Evolutionary conservation across 2,329 filamentous ascomycete genomes (phyloP).

Genomic region (Penicillium thymicola): DNA sequence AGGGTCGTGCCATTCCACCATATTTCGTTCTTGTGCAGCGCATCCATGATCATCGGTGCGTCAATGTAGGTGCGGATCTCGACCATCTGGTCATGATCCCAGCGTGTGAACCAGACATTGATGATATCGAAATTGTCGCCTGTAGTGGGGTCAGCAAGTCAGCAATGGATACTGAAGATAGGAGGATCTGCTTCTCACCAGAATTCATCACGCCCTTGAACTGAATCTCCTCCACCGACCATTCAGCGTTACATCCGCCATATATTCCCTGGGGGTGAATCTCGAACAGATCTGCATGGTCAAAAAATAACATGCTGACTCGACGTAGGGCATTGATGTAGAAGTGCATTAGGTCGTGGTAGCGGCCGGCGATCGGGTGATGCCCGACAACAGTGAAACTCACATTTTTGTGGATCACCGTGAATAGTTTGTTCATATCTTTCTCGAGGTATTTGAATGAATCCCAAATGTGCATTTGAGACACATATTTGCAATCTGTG

Average conservation of each 20-base stretch:
- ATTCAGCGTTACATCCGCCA: slow-evolving; percentile 32
- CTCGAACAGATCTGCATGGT: slow-evolving; percentile 31
- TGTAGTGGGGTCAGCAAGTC: slow-evolving; percentile 7
- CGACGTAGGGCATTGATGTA: slow-evolving; percentile 34
- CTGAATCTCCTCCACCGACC: slow-evolving; percentile 34
- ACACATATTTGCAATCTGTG: slow-evolving; percentile 30
- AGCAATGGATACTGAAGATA: background rate
- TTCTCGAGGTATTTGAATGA: slow-evolving; percentile 33
- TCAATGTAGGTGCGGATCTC: slow-evolving; percentile 36
- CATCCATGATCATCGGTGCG: slow-evolving; percentile 27
- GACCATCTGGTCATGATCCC: slow-evolving; percentile 32
- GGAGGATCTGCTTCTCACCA: slow-evolving; percentile 18
- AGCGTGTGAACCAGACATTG: slow-evolving; percentile 36
- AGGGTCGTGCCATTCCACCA: slow-evolving; percentile 33
- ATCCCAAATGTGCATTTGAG: slow-evolving; percentile 34
- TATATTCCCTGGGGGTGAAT: slow-evolving; percentile 32
- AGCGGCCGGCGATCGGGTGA: slow-evolving; percentile 33
- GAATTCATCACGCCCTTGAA: slow-evolving; percentile 34
- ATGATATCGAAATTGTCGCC: slow-evolving; percentile 31
- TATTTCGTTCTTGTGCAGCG: slow-evolving; percentile 32
- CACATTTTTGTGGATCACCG: slow-evolving; percentile 32
- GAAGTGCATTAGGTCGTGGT: slow-evolving; percentile 33
- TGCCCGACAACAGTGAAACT: slow-evolving; percentile 34
- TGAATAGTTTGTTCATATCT: slow-evolving; percentile 33
- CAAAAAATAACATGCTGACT: slow-evolving; percentile 27